Percentiles rank a stretch among this genome's conserved stretches.
phyloP scores from a whole-genome alignment of 164 flowering plant genomes.

The Paratinospora sagittata region DNA sequence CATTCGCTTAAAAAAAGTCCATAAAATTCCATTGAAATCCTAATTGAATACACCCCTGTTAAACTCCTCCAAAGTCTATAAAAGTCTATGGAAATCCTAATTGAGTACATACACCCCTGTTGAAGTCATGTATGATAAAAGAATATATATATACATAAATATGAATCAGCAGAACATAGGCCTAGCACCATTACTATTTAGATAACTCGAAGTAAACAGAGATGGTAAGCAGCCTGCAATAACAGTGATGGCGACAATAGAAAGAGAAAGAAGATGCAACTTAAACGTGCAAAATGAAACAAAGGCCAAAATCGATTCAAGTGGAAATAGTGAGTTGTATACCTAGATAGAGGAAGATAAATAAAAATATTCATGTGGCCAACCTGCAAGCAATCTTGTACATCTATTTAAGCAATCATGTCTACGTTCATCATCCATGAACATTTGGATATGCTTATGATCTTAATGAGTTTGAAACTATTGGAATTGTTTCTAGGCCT shows the following conservation, averaged over 20 bases:
- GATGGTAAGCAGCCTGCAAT: not conserved
- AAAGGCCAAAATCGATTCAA: not conserved
- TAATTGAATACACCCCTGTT: no score
- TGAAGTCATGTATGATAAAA: no score
- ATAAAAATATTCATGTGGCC: not conserved
- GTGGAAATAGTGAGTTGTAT: not conserved
- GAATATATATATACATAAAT: no score
- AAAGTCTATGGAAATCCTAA: no score
- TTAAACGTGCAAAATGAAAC: not conserved
- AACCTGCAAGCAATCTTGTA: not conserved
- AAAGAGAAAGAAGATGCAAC: not conserved
- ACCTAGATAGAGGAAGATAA: not conserved
- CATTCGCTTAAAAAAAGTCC: no score
- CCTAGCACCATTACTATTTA: not conserved
- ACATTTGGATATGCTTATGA: not conserved
- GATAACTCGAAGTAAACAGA: not conserved
- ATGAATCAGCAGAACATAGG: not conserved
- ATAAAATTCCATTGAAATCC: no score
- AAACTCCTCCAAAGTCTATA: no score
- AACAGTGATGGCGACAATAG: not conserved
- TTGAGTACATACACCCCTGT: no score
- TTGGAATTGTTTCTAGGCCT: no score
- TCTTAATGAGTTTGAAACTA: no score
- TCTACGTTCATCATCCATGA: not conserved
- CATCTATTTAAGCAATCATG: not conserved